Percentiles rank a stretch among this genome's conserved stretches.
phyloP scores from a whole-genome alignment of 371 early-diverging fungal genomes.

The Mortierella sp. region DNA sequence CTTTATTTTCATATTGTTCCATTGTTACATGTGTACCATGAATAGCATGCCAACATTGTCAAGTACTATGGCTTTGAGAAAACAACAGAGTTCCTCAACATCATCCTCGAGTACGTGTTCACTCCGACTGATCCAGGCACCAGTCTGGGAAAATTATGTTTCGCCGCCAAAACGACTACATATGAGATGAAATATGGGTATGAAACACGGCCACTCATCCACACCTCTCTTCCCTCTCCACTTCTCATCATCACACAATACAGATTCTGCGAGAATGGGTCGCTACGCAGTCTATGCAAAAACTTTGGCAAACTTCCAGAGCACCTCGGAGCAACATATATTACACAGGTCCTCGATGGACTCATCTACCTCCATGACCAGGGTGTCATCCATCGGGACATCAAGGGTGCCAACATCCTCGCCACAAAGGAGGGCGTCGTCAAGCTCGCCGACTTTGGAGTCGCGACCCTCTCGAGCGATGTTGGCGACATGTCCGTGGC shows the following conservation, averaged over 20 bases:
- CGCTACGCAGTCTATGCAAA: conserved; percentile 83
- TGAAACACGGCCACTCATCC: conserved; percentile 6
- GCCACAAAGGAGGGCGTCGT: conserved; percentile 85
- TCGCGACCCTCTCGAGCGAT: conserved; percentile 69
- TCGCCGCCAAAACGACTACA: background rate
- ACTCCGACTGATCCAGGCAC: background rate
- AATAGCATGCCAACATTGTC: conserved; percentile 86
- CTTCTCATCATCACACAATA: background rate
- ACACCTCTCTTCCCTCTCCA: background rate
- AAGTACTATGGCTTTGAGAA: conserved; percentile 81
- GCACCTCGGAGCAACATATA: conserved; percentile 83
- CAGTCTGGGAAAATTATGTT: background rate
- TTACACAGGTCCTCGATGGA: conserved; percentile 85
- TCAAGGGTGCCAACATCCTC: conserved; percentile 91
- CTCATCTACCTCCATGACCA: conserved; percentile 89
- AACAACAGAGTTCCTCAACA: conserved; percentile 75
- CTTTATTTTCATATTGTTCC: background rate
- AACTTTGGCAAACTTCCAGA: conserved; percentile 91
- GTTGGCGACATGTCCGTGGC: conserved; percentile 63
- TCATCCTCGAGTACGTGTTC: conserved; percentile 78
- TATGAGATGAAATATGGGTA: background rate
- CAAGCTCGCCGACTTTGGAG: conserved; percentile 94
- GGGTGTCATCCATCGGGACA: conserved; percentile 93
- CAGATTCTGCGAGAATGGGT: conserved; percentile 89
- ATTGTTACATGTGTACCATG: background rate